phyloP scores from a whole-genome alignment of 768 basidiomycete genomes.

The Calocera cornea region DNA sequence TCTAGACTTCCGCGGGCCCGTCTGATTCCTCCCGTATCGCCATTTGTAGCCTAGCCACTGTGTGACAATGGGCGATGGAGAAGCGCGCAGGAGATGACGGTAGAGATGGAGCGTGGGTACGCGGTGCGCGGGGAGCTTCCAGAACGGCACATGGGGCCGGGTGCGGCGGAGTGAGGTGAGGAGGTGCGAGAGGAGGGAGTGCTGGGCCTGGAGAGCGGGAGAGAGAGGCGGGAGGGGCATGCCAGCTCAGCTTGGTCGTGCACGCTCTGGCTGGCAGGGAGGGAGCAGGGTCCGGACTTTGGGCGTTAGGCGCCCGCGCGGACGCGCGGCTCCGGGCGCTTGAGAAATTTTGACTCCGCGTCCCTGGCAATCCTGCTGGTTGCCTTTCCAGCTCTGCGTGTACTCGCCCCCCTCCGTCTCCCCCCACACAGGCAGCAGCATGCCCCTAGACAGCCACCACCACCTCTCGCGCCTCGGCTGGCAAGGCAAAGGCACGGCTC shows the following conservation, averaged over 20 bases:
- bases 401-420: neutral
- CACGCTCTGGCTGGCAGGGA: too few species aligned
- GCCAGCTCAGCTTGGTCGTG: too few species aligned
- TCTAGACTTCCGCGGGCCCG: slow-evolving; percentile 8
- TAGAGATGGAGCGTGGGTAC: slow-evolving; percentile 67
- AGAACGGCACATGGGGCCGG: slow-evolving; percentile 52
- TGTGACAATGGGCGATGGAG: slow-evolving; percentile 18
- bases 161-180: slow-evolving; percentile 37
- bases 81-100: slow-evolving; percentile 45
- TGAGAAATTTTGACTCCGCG: neutral
- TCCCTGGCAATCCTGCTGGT: too few species aligned
- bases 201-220: neutral
- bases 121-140: slow-evolving; percentile 53
- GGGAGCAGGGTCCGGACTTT: too few species aligned
- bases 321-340: neutral
- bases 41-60: slow-evolving; percentile 10
- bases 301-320: too few species aligned
- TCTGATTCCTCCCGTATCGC: slow-evolving; percentile 8
- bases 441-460: slow-evolving; percentile 44
- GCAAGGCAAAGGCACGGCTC: slow-evolving; percentile 71
- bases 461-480: slow-evolving; percentile 76
- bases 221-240: neutral
- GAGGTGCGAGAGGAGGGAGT: neutral
- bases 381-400: too few species aligned
- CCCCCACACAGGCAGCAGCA: neutral